These are phyloP conservation scores for Arabidopsis arenosa DNA, from an alignment of 345 rosid genomes.

Conservation along the genomic window DNA sequence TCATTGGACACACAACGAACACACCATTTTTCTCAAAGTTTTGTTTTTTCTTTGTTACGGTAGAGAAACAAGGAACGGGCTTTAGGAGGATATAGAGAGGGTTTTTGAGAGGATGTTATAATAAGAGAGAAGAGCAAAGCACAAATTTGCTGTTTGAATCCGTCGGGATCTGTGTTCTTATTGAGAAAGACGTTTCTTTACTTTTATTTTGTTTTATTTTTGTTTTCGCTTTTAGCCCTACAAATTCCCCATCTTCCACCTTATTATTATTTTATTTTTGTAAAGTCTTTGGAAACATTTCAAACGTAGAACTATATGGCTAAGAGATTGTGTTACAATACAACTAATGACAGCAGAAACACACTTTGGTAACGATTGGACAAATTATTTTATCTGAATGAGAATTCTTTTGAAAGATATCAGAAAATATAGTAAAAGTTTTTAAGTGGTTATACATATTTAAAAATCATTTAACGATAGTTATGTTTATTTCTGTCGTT, in stretches of 20 bases:
- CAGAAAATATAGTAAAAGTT: no score
- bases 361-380: constrained; percentile 6
- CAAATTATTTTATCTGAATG: not conserved
- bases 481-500: not conserved
- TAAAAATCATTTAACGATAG: not conserved
- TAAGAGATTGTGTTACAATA: not conserved
- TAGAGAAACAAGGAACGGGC: constrained; percentile 54
- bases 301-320: constrained; percentile 23
- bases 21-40: constrained; percentile 27
- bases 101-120: constrained; percentile 35
- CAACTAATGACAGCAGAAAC: constrained; percentile 21
- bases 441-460: not conserved
- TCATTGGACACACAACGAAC: constrained; percentile 58
- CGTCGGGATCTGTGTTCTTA: constrained; percentile 90
- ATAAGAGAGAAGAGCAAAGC: constrained; percentile 48
- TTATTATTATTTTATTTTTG: constrained; percentile 10
- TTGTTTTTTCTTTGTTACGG: constrained; percentile 42
- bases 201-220: constrained; percentile 31
- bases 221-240: constrained; percentile 43
- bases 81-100: constrained; percentile 32
- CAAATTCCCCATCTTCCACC: constrained; percentile 23
- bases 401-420: not conserved
- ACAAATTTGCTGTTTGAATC: constrained; percentile 65
- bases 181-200: constrained; percentile 83
- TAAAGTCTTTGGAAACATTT: constrained; percentile 34